These are phyloP conservation scores for Leccinum sublutescens DNA, from an alignment of 768 basidiomycete species.

Conservation along the genomic window DNA sequence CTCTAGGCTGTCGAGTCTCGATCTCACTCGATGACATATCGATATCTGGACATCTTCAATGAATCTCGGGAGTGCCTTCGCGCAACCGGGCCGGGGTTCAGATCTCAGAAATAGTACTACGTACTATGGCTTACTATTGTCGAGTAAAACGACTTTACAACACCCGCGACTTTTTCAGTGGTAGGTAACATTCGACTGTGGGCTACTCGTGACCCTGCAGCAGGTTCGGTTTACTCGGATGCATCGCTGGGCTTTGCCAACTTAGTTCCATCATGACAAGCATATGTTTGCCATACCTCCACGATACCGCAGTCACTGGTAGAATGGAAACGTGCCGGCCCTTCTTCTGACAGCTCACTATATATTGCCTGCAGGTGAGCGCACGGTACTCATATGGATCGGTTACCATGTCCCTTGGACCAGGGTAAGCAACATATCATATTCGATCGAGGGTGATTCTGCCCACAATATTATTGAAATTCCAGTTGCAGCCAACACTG, in stretches of 20 bases:
- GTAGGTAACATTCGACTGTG: background rate
- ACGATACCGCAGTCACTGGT: background rate
- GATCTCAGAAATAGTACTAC: background rate
- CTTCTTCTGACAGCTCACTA: background rate
- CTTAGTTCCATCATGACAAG: background rate
- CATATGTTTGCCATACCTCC: background rate
- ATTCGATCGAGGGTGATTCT: background rate
- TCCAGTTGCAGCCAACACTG: conserved; percentile 5
- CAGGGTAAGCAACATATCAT: background rate
- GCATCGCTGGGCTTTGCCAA: background rate
- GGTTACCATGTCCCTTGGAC: conserved; percentile 3
- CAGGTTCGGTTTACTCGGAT: background rate
- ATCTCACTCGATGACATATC: conserved; percentile 8
- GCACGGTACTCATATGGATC: conserved; percentile 5
- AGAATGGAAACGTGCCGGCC: background rate
- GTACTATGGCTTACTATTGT: background rate
- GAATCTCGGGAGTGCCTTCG: background rate
- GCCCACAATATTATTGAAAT: background rate
- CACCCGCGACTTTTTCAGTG: background rate
- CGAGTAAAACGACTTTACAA: background rate
- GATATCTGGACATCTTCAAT: background rate
- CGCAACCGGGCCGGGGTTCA: background rate
- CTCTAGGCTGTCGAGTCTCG: conserved; percentile 1
- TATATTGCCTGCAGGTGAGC: background rate
- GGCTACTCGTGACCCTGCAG: background rate